Base-by-base conservation (phyloP, 148 eudicot species). In the Mesembryanthemum crystallinum region DNA sequence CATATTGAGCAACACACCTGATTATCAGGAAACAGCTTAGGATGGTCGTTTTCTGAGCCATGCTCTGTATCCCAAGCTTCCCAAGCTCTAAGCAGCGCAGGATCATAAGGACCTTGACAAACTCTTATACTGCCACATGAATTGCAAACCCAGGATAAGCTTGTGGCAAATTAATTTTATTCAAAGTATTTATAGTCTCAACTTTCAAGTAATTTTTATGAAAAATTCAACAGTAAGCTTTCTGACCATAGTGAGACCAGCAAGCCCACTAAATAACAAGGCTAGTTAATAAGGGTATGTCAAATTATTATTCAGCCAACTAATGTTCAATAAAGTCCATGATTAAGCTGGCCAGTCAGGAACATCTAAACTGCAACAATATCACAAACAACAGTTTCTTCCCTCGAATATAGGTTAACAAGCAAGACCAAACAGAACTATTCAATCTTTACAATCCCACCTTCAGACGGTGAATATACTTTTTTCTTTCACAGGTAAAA, bases 41-140 rank as follows among this genome's bases (percentile, higher is more conserved):
- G 98, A 72, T 92, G 88, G 81, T 95, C 99, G 78, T 92, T 95
- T 83, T 92, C 97, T 78, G 99, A 92, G 78, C 83, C 81, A 84
- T 91, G 88, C 82, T 88, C 80, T 25, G 66, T 80, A 72, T 92
- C 98, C 97, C 98, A 91, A 43, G 78, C 83, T 77, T 92, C 99
- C 97, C 99, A 95, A 28, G 98, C 98, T 85, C 76, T 83, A 76
- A 92, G 68, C 65, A 95, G 76, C 51, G 87, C 80, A 73, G 86
- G 86, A 85, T 94, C 91, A 78, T 94, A 91, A 37, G 76, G 82
- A 67, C 98, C 98, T 85, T 86, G 88, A 83, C 98, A 94, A 61
- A 94, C 97, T 82, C 82, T 85, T 73, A 90, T 80, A 70, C 98
- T 94, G 84, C 61, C 64, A 60, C 76, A 67, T 2, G 33, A 79